Evolutionary conservation across 257 asterid species (phyloP), one percentile per base, ranked within the genome.

Genomic region (Nicotiana attenuata): DNA sequence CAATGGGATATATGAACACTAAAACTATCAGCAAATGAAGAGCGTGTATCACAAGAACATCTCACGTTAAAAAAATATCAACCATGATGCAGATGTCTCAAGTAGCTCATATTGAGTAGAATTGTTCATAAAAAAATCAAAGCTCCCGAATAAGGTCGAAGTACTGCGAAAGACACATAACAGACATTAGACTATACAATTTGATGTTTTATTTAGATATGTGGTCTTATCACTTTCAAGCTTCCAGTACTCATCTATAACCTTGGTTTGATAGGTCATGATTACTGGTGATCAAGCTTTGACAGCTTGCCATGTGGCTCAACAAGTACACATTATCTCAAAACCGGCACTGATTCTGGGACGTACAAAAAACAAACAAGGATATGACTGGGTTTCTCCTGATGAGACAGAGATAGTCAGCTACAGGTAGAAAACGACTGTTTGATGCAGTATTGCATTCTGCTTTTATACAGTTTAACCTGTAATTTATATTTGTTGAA

Each of bases 231-330:
- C 26, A 24, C 63, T 75, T 24, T 47, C 24, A 15, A 50, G 79
- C 63, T 75, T 60, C 45, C 63, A 65, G 76, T 80, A 17, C 77
- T 65, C 52, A 50, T 29, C 77, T 65, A 15, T 47, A 65, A 11
- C 38, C 50, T 55, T 86, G 63, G 73, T 80, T 85, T 85, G 76
- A 35, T 88, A 95, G 99, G 98, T 92, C 78, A 96, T 96, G 99
- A 96, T 96, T 85, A 96, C 99, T 31, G 99, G 99, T 10, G 99
- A 96, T 90, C 99, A 96, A 91, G 99, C 99, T 84, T 89, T 96
- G 91, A 96, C 99, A 52, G 99, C 99, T 82, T 96, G 99, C 89
- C 98, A 96, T 87, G 99, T 96, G 85, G 99, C 99, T 77, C 88
- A 90, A 84, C 97, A 92, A 93, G 98, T 96, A 84, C 91, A 92